These are phyloP conservation scores for Suaeda aralocaspica DNA, from an alignment of 148 eudicot species.

Conservation along the genomic window DNA sequence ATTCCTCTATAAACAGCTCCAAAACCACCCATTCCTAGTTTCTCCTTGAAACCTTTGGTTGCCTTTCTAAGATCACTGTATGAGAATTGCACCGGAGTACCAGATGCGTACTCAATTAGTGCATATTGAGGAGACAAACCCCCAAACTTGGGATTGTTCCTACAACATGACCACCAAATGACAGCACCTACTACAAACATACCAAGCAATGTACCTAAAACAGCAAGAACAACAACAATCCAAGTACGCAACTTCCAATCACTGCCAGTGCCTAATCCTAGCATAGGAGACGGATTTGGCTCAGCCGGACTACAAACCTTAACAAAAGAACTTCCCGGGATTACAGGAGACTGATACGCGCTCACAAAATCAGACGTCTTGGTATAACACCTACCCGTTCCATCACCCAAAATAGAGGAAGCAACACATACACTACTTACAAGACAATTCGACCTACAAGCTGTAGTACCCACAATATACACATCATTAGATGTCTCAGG, in stretches of 20 bases:
- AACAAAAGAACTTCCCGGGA: slow-evolving; percentile 66
- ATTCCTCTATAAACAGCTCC: slow-evolving; percentile 78
- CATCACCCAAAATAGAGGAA: slow-evolving; percentile 57
- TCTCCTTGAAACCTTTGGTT: slow-evolving; percentile 63
- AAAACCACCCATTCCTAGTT: slow-evolving; percentile 84
- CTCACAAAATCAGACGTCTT: slow-evolving; percentile 48
- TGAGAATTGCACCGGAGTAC: slow-evolving; percentile 70
- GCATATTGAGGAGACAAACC: slow-evolving; percentile 53
- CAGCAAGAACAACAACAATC: slow-evolving; percentile 41
- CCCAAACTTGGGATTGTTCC: slow-evolving; percentile 49
- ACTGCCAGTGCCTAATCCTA: background rate
- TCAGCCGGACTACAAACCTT: slow-evolving; percentile 50
- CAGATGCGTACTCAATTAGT: slow-evolving; percentile 76
- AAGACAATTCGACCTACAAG: slow-evolving; percentile 57
- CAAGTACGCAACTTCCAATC: slow-evolving; percentile 27
- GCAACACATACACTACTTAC: slow-evolving; percentile 44
- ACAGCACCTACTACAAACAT: slow-evolving; percentile 35
- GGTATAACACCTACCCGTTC: slow-evolving; percentile 54
- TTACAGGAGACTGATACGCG: slow-evolving; percentile 54
- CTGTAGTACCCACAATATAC: slow-evolving; percentile 31
- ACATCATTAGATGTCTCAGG: slow-evolving; percentile 45
- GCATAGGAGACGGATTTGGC: slow-evolving; percentile 42
- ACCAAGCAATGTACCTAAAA: slow-evolving; percentile 30
- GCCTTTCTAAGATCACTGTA: slow-evolving; percentile 52
- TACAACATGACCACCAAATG: slow-evolving; percentile 63